Evolutionary conservation across 2,329 filamentous ascomycete species (phyloP).

Genomic region (Diaporthe ampelina): DNA sequence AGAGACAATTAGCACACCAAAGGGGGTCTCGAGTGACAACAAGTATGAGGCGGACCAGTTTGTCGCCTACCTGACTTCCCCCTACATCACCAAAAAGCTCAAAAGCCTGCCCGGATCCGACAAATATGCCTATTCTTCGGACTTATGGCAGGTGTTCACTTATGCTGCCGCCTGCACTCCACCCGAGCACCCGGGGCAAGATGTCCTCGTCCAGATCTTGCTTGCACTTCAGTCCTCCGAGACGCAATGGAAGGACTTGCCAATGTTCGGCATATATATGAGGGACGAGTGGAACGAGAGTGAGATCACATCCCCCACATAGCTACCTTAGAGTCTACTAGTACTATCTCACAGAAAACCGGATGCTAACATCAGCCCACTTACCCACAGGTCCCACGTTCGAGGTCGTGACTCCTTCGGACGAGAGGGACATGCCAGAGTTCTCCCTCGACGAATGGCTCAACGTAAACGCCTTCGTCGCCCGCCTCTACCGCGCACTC

Average conservation of each 20-base stretch:
- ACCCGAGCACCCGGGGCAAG: not conserved
- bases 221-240: slow-evolving; percentile 6
- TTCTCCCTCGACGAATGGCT: too few relatives aligned
- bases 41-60: too few relatives aligned
- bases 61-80: too few relatives aligned
- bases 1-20: too few relatives aligned
- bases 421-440: too few relatives aligned
- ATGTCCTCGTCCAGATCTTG: slow-evolving; percentile 9
- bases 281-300: slow-evolving; percentile 2
- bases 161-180: slow-evolving; percentile 2
- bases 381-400: not conserved
- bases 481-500: slow-evolving; percentile 6
- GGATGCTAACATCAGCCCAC: not conserved
- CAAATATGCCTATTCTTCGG: too few relatives aligned
- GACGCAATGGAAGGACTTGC: not conserved
- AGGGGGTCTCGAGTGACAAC: too few relatives aligned
- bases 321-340: too few relatives aligned
- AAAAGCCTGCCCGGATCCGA: too few relatives aligned
- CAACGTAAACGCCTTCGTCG: slow-evolving; percentile 6
- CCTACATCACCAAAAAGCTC: too few relatives aligned
- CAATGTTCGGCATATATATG: not conserved
- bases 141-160: not conserved
- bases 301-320: not conserved
- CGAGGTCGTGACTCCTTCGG: too few relatives aligned
- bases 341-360: too few relatives aligned